Evolutionary conservation across 2,329 filamentous ascomycete species (phyloP).

Genomic region (Lasiodiplodia citricola): DNA sequence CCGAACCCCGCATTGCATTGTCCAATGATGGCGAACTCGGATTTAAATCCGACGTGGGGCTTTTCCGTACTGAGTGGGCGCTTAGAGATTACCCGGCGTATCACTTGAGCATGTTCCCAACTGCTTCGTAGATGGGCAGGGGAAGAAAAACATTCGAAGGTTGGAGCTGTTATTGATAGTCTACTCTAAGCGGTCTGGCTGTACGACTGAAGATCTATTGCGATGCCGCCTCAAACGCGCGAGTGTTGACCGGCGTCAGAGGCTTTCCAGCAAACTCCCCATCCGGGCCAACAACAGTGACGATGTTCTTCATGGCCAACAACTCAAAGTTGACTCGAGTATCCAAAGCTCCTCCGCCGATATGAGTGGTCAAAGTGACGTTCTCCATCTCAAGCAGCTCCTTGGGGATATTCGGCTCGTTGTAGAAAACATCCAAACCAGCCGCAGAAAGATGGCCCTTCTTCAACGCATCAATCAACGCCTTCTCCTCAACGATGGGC

Average conservation of each 20-base stretch:
- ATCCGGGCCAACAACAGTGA: slow-evolving; percentile 43
- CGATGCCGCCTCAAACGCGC: slow-evolving; percentile 43
- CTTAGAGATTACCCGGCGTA: not conserved
- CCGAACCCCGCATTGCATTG: not conserved
- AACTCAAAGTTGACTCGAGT: slow-evolving; percentile 65
- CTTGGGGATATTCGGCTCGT: slow-evolving; percentile 41
- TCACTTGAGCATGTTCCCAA: too few relatives aligned
- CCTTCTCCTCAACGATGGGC: slow-evolving; percentile 42
- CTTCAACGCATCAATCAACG: slow-evolving; percentile 42
- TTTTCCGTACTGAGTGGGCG: not conserved
- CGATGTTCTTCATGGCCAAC: slow-evolving; percentile 65
- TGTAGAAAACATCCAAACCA: slow-evolving; percentile 44
- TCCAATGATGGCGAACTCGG: not conserved
- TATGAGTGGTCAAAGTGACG: slow-evolving; percentile 59
- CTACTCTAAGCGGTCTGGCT: not conserved
- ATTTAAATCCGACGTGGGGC: slow-evolving; percentile 8
- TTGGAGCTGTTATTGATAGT: too few relatives aligned
- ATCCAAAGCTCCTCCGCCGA: slow-evolving; percentile 65
- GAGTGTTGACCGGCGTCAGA: slow-evolving; percentile 61
- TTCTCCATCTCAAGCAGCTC: slow-evolving; percentile 39
- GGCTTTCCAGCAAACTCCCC: slow-evolving; percentile 50
- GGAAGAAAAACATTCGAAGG: not conserved
- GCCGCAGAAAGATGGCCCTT: slow-evolving; percentile 40
- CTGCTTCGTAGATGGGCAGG: too few relatives aligned
- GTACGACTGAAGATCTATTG: slow-evolving; percentile 33